Percentiles rank a stretch among this genome's conserved stretches.
Evolutionary conservation across 73 alveolate genomes (phyloP).

Genomic region (Paramecium pentaurelia): DNA sequence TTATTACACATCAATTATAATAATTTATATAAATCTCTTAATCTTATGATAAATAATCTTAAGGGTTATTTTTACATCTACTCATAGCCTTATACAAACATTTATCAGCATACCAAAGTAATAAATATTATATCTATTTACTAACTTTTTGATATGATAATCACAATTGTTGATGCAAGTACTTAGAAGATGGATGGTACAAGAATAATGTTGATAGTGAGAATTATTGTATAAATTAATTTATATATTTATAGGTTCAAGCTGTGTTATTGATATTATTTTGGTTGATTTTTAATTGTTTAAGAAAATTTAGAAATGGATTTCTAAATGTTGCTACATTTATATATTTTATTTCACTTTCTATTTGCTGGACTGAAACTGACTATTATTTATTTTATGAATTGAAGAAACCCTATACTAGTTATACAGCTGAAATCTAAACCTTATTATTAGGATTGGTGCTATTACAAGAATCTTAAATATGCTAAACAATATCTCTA

Average conservation of each 20-base stretch:
- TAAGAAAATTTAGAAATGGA: background rate
- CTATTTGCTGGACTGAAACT: conserved; percentile 16
- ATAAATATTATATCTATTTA: background rate
- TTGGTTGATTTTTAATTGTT: background rate
- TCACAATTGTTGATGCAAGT: background rate
- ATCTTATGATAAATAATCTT: background rate
- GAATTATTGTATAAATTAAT: background rate
- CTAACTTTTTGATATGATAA: background rate
- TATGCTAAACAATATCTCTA: background rate
- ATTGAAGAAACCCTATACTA: background rate
- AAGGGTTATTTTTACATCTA: background rate
- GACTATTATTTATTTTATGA: background rate
- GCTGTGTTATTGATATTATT: background rate
- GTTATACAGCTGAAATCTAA: background rate
- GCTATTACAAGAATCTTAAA: background rate
- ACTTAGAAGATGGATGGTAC: background rate
- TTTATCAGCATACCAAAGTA: background rate
- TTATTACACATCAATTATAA: background rate
- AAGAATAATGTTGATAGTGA: background rate
- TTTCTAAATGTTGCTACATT: background rate
- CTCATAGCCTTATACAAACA: background rate
- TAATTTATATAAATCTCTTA: background rate
- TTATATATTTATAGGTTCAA: background rate
- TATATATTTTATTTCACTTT: background rate
- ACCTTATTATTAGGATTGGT: background rate